These are phyloP conservation scores for Neopestalotiopsis clavispora DNA, from an alignment of 2,329 filamentous ascomycete genomes.

Conservation along the genomic window DNA sequence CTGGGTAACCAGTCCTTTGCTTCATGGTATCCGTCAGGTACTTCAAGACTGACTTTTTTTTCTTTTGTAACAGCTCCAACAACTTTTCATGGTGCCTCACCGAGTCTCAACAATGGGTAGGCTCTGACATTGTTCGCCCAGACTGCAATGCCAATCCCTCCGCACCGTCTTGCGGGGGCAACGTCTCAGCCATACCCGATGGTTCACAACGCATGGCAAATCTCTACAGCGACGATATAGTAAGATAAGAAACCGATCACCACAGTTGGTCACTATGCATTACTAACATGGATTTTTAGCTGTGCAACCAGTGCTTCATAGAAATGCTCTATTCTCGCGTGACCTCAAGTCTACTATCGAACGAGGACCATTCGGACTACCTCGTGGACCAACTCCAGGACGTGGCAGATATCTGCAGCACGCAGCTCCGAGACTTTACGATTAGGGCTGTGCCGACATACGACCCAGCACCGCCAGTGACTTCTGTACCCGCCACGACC, in stretches of 20 bases:
- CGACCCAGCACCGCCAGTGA: constrained; percentile 2
- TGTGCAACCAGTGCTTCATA: constrained; percentile 15
- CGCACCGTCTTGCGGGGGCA: constrained; percentile 5
- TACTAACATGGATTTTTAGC: background rate
- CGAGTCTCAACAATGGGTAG: constrained; percentile 14
- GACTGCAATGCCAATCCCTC: constrained; percentile 10
- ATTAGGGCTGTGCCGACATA: background rate
- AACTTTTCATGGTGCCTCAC: constrained; percentile 14
- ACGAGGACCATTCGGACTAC: constrained; percentile 16
- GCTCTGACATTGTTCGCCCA: constrained; percentile 11
- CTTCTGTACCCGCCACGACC: background rate
- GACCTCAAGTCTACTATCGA: constrained; percentile 1
- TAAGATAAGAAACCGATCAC: background rate
- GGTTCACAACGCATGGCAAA: constrained; percentile 6
- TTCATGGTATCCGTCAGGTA: background rate
- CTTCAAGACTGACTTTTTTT: background rate
- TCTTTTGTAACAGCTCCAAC: background rate
- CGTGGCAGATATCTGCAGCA: constrained; percentile 13
- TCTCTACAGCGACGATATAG: constrained; percentile 11
- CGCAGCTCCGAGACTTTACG: background rate
- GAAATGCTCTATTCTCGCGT: constrained; percentile 11
- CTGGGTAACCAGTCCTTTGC: background rate
- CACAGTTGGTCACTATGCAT: background rate
- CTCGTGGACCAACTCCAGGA: constrained; percentile 13
- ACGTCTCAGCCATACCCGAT: background rate